A percentile compares a stretch with the other conserved stretches of the same genome.
phyloP scores from a whole-genome alignment of 2,329 filamentous ascomycete genomes.

The Fusarium compactum region DNA sequence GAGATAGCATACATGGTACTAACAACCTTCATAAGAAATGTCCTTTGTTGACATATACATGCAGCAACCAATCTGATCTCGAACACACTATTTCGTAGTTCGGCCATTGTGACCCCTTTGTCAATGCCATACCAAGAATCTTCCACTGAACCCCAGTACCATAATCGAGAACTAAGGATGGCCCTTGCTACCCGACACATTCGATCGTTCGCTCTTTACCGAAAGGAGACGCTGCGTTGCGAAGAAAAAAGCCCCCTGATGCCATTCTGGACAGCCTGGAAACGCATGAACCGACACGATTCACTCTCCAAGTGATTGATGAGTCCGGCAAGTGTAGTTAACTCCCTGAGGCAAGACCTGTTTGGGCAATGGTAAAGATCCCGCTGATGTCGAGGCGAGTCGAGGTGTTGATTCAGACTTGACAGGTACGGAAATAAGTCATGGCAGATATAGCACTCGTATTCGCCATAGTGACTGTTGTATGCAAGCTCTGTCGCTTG shows the following conservation, averaged over 20 bases:
- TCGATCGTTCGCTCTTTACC: not conserved
- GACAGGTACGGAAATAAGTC: slow-evolving; percentile 53
- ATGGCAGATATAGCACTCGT: slow-evolving; percentile 59
- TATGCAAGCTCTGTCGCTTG: slow-evolving; percentile 56
- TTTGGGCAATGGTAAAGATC: slow-evolving; percentile 58
- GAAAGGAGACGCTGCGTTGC: slow-evolving; percentile 21
- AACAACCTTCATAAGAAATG: not conserved
- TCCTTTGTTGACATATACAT: not conserved
- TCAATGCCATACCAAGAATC: not conserved
- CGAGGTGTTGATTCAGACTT: slow-evolving; percentile 65
- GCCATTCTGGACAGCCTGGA: slow-evolving; percentile 53
- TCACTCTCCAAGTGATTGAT: slow-evolving; percentile 61
- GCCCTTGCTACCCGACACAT: no score
- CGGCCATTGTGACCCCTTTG: not conserved
- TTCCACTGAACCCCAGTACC: no score
- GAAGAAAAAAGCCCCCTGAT: slow-evolving; percentile 34
- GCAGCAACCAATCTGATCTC: not conserved
- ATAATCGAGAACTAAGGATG: not conserved
- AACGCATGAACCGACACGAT: slow-evolving; percentile 54
- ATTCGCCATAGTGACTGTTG: slow-evolving; percentile 53
- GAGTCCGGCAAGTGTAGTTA: slow-evolving; percentile 54
- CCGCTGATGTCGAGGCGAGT: slow-evolving; percentile 59
- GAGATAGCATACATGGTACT: not conserved
- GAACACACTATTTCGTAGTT: not conserved
- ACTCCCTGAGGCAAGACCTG: slow-evolving; percentile 51